Conservation (phyloP, 352 stramenopile species). For the Pythium myriotylum region DNA sequence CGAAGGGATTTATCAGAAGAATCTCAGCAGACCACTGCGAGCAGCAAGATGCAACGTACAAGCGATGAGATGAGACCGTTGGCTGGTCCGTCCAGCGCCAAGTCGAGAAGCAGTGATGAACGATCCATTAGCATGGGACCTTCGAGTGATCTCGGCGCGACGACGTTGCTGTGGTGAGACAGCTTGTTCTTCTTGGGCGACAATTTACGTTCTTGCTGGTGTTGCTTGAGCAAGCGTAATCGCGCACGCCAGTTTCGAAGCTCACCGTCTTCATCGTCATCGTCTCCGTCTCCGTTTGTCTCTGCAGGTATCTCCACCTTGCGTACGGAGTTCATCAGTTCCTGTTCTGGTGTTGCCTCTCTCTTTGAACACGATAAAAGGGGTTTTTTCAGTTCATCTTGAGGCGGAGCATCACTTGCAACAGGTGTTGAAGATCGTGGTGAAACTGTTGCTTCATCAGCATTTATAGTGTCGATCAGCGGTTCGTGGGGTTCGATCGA, state of each 20-base stretch:
- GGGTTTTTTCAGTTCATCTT: no score
- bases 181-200: constrained; percentile 7
- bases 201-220: constrained; percentile 1
- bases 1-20: no score
- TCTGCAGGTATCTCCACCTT: constrained; percentile 8
- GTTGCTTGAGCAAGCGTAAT: constrained; percentile 22
- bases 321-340: background rate
- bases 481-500: no score
- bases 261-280: constrained; percentile 6
- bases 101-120: constrained; percentile 1
- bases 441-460: no score
- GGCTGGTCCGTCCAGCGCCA: background rate
- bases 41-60: background rate
- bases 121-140: constrained; percentile 15
- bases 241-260: constrained; percentile 15
- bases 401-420: no score
- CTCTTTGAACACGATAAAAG: no score
- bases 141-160: background rate
- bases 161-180: background rate
- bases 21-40: background rate
- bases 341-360: background rate
- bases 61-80: background rate
- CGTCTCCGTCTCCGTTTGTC: constrained; percentile 9
- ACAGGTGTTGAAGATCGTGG: no score
- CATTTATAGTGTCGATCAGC: no score